Conservation (phyloP, 352 stramenopile species). For the Aphanomyces astaci region DNA sequence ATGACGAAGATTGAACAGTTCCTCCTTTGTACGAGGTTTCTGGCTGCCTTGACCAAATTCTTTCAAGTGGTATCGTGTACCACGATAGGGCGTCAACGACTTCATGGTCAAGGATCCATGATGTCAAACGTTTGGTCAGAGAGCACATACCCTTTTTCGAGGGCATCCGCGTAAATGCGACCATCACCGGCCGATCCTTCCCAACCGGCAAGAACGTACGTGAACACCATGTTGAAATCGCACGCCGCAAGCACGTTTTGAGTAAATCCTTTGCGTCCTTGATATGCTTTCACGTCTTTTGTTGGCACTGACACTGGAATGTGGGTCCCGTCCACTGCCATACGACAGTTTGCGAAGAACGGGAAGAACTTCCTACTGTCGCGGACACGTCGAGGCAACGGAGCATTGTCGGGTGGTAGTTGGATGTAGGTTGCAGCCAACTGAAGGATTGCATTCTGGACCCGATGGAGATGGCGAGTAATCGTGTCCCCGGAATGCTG, state of each 20-base stretch:
- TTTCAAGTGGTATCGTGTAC: constrained; percentile 25
- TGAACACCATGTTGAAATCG: neutral
- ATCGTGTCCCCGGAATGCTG: constrained; percentile 8
- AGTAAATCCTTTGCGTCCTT: constrained; percentile 19
- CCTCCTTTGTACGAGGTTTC: constrained; percentile 16
- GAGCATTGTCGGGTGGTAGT: neutral
- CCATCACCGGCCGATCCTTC: neutral
- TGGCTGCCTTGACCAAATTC: constrained; percentile 13
- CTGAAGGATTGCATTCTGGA: neutral
- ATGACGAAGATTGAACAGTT: constrained; percentile 24
- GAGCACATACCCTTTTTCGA: neutral
- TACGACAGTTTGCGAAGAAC: neutral
- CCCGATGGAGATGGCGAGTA: neutral
- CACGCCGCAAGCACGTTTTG: constrained; percentile 12
- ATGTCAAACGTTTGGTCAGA: neutral
- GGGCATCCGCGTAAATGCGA: neutral
- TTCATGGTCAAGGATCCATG: constrained; percentile 6
- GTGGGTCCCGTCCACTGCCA: constrained; percentile 4
- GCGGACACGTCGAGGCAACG: neutral
- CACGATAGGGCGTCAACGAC: constrained; percentile 2
- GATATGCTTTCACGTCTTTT: neutral
- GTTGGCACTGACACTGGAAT: neutral
- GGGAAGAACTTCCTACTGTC: neutral
- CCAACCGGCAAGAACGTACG: neutral
- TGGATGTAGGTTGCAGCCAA: neutral